Percentiles rank a stretch among this genome's conserved stretches.
These are phyloP conservation scores for Graphiopsis chlorocephala DNA, from an alignment of 2,329 filamentous ascomycete genomes.

Conservation along the genomic window DNA sequence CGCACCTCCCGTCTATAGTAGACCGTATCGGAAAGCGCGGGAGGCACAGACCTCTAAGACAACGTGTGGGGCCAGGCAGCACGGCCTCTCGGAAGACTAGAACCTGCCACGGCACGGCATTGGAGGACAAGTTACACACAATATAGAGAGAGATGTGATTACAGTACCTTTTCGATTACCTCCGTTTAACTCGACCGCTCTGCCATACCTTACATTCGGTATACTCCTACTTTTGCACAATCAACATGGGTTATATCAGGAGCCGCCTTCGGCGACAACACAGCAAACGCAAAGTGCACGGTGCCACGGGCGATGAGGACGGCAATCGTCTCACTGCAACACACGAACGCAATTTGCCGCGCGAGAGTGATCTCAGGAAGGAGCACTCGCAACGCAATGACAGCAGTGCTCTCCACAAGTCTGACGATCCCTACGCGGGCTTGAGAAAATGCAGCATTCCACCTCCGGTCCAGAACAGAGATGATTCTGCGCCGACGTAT, in stretches of 20 bases:
- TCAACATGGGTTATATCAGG: background rate
- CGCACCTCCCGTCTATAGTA: too few species aligned
- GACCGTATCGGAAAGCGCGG: too few species aligned
- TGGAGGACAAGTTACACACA: too few species aligned
- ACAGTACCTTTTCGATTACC: too few species aligned
- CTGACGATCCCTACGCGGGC: background rate
- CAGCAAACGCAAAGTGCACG: background rate
- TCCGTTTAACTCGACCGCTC: background rate
- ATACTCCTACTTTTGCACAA: background rate
- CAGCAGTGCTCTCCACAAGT: background rate
- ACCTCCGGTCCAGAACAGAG: slow-evolving; percentile 3
- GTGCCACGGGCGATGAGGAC: background rate
- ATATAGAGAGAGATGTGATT: too few species aligned
- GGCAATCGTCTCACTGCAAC: background rate
- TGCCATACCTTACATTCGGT: background rate
- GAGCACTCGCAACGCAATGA: background rate
- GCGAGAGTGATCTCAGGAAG: background rate
- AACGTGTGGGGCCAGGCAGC: too few species aligned
- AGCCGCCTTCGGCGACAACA: slow-evolving; percentile 1
- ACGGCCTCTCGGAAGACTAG: too few species aligned
- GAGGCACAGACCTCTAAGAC: too few species aligned
- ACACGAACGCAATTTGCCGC: background rate
- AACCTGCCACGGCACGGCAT: too few species aligned
- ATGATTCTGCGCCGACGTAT: slow-evolving; percentile 3
- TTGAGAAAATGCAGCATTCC: slow-evolving; percentile 4